phyloP scores from a whole-genome alignment of 768 basidiomycete genomes.

The Termitomyces heimii region DNA sequence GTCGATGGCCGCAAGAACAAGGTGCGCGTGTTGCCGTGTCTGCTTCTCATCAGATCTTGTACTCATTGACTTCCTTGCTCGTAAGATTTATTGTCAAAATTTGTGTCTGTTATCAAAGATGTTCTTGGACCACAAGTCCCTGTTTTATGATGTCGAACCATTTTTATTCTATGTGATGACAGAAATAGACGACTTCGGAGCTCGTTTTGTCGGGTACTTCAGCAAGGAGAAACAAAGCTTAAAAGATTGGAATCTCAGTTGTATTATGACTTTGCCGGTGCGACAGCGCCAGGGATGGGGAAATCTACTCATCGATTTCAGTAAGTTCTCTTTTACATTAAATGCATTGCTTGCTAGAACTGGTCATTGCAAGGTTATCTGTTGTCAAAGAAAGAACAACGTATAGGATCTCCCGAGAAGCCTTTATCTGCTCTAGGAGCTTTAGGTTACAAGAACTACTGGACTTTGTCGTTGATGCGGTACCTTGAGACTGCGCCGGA shows the following conservation, averaged over 20 bases:
- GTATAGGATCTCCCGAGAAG: conserved; percentile 91
- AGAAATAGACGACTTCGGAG: conserved; percentile 82
- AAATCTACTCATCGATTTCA: conserved; percentile 95
- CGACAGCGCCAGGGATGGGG: conserved; percentile 96
- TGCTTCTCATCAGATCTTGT: not conserved
- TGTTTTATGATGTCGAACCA: conserved; percentile 99
- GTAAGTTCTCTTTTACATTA: conserved; percentile 44
- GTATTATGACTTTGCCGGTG: conserved; percentile 98
- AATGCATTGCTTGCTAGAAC: not conserved
- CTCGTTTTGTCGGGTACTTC: conserved; percentile 96
- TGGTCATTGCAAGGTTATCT: conserved; percentile 67
- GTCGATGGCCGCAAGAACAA: conserved; percentile 99
- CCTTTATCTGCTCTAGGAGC: conserved; percentile 91
- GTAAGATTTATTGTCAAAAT: conserved; percentile 96
- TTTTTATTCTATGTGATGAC: conserved; percentile 99
- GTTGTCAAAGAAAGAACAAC: conserved; percentile 89
- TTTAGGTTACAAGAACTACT: conserved; percentile 92
- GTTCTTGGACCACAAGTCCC: conserved; percentile 98
- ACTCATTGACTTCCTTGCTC: conserved; percentile 8
- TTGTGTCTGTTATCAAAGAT: conserved; percentile 96
- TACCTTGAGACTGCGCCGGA: conserved; percentile 58
- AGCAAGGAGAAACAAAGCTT: conserved; percentile 97
- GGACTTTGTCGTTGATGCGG: conserved; percentile 84
- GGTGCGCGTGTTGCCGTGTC: conserved; percentile 29
- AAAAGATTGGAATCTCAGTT: conserved; percentile 96